These are phyloP conservation scores for Oenanthe sinensis DNA, from an alignment of 129 eudicot species.

Conservation along the genomic window DNA sequence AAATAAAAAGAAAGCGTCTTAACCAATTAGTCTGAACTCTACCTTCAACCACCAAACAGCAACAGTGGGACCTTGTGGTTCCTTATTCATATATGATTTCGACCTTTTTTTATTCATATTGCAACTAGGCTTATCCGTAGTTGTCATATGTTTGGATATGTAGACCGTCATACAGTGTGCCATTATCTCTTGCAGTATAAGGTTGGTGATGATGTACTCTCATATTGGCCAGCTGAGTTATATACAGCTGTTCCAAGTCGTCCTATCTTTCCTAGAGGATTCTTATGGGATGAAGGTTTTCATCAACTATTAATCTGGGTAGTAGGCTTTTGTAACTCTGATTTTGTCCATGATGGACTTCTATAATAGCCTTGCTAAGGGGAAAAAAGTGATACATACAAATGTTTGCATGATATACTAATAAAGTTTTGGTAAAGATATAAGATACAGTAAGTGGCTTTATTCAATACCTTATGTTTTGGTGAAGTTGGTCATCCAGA, in stretches of 20 bases:
- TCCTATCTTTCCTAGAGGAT: conserved; percentile 93
- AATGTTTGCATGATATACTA: not conserved
- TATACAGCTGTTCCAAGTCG: conserved; percentile 99
- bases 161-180: conserved; percentile 28
- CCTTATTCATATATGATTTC: not conserved
- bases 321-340: conserved; percentile 15
- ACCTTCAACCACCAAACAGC: not conserved
- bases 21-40: not conserved
- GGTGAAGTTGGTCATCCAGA: too few species aligned
- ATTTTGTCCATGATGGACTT: not conserved
- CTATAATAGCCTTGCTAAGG: not conserved
- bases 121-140: not conserved
- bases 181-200: conserved; percentile 45
- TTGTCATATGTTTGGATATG: conserved; percentile 11
- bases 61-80: not conserved
- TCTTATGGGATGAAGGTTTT: conserved; percentile 98
- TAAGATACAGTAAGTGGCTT: too few species aligned
- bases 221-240: conserved; percentile 95
- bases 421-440: too few species aligned
- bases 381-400: not conserved
- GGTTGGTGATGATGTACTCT: conserved; percentile 48
- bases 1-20: not conserved
- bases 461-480: too few species aligned
- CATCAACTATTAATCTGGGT: conserved; percentile 91
- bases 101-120: not conserved